A percentile compares a stretch with the other conserved stretches of the same genome.
Conservation (phyloP, 176 grass and related monocot species). For the Rhynchospora breviuscula region DNA sequence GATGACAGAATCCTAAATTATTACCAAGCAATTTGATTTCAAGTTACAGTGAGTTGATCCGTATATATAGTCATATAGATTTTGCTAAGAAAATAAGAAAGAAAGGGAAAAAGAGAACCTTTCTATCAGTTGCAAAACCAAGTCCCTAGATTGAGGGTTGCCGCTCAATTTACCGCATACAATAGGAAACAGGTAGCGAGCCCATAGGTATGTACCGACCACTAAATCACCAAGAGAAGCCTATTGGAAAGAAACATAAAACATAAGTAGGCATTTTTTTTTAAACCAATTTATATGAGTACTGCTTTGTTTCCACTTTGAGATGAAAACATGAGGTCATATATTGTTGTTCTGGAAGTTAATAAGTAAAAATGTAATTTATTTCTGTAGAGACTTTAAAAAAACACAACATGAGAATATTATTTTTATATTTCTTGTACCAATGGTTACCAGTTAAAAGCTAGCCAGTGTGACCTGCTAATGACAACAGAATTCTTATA, state of each 20-base stretch:
- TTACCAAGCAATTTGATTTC: slow-evolving; percentile 6
- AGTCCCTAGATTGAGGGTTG: slow-evolving; percentile 80
- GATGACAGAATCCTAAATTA: slow-evolving; percentile 53
- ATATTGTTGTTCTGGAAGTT: too few species aligned
- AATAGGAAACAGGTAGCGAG: slow-evolving; percentile 70
- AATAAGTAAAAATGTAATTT: too few species aligned
- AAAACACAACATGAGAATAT: background rate
- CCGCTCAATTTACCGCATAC: slow-evolving; percentile 64
- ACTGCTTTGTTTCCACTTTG: background rate
- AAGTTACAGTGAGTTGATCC: background rate
- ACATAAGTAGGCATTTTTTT: background rate
- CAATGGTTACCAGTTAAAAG: background rate
- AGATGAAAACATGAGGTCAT: background rate
- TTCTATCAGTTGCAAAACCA: slow-evolving; percentile 86
- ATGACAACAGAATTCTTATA: background rate
- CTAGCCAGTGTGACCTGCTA: background rate
- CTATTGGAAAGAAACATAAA: slow-evolving; percentile 24
- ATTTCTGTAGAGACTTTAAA: too few species aligned
- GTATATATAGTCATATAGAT: background rate
- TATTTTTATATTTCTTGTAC: too few species aligned
- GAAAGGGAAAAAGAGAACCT: slow-evolving; percentile 30
- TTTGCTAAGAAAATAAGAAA: background rate
- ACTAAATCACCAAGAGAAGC: slow-evolving; percentile 80
- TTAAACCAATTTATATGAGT: background rate
- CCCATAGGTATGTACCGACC: slow-evolving; percentile 75